Conservation (phyloP, 106 monocot species). For the Alisma plantagoaquatica region DNA sequence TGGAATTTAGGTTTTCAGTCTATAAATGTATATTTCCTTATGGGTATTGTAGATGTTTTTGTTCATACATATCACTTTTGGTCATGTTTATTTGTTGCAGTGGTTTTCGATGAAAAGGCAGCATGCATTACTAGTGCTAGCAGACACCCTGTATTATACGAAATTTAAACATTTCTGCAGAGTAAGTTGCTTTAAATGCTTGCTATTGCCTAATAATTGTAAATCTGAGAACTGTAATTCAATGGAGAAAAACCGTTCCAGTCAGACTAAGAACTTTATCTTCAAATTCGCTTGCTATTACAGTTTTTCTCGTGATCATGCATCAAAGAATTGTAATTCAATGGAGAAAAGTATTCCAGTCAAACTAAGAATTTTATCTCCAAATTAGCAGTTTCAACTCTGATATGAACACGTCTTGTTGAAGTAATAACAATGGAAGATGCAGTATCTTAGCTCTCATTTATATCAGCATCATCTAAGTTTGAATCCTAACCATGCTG, state of each 20-base stretch:
- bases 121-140: slow-evolving; percentile 72
- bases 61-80: not conserved
- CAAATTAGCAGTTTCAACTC: too few relatives aligned
- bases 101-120: slow-evolving; percentile 85
- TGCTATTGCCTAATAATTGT: too few relatives aligned
- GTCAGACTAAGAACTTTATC: too few relatives aligned
- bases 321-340: not conserved
- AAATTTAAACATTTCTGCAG: slow-evolving; percentile 75
- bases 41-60: not conserved
- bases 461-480: too few relatives aligned
- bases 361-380: not conserved
- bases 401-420: too few relatives aligned
- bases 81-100: slow-evolving; percentile 24
- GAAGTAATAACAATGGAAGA: too few relatives aligned
- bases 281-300: not conserved
- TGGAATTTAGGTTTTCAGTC: not conserved
- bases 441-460: too few relatives aligned
- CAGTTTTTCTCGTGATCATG: not conserved
- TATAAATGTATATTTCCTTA: not conserved
- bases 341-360: not conserved
- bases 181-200: slow-evolving; percentile 17
- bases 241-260: too few relatives aligned
- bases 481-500: too few relatives aligned
- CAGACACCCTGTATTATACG: slow-evolving; percentile 65
- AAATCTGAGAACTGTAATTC: not conserved